Conservation (phyloP, 2,329 filamentous ascomycete species). For the Aspergillus transmontanensis region DNA sequence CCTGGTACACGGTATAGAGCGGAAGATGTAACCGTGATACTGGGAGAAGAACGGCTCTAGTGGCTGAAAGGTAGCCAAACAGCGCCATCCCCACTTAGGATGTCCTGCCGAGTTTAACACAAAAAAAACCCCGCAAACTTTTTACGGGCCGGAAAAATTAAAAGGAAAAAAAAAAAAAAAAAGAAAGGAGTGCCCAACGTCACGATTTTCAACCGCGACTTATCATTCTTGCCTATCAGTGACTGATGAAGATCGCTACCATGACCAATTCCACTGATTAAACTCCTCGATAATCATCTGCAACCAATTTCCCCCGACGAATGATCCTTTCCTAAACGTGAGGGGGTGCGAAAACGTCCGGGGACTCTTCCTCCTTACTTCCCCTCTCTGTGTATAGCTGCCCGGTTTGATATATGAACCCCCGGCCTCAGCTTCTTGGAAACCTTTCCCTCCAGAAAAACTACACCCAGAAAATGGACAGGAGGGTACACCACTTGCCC, state of each 20-base stretch:
- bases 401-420: slow-evolving; percentile 1
- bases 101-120: slow-evolving; percentile 33
- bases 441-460: not conserved
- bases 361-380: not conserved
- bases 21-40: not conserved
- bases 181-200: not conserved
- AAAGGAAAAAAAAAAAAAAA: not conserved
- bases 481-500: slow-evolving; percentile 16
- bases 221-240: slow-evolving; percentile 3
- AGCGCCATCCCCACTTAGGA: slow-evolving; percentile 27
- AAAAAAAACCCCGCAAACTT: slow-evolving; percentile 17
- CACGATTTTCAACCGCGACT: slow-evolving; percentile 15
- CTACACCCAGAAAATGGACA: slow-evolving; percentile 31
- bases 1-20: no score
- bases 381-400: not conserved
- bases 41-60: not conserved
- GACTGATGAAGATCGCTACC: not conserved
- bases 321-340: not conserved
- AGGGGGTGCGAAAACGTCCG: slow-evolving; percentile 2
- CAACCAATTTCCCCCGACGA: no score
- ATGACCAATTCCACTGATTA: slow-evolving; percentile 7
- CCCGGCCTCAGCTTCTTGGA: not conserved
- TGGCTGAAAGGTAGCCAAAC: not conserved
- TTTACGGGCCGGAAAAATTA: not conserved
- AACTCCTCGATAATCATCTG: slow-evolving; percentile 5